phyloP scores from a whole-genome alignment of 257 asterid genomes.

The Ophiorrhiza pumila region DNA sequence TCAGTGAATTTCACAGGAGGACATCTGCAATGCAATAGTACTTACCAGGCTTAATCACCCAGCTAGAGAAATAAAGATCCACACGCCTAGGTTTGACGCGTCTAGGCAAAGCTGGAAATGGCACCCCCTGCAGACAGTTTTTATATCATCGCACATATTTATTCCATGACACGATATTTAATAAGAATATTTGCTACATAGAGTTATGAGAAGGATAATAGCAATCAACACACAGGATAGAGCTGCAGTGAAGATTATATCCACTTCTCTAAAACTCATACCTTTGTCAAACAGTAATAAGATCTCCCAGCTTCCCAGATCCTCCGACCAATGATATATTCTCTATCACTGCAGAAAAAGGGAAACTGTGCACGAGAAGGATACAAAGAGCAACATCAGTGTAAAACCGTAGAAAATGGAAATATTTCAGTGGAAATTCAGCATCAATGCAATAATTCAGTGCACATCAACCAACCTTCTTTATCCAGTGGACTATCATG shows the following conservation, averaged over 20 bases:
- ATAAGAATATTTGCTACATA: background rate
- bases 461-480: conserved; percentile 57
- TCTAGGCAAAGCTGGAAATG: conserved; percentile 62
- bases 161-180: background rate
- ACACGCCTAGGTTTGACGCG: conserved; percentile 91
- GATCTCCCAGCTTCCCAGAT: conserved; percentile 74
- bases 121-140: conserved; percentile 60
- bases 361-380: conserved; percentile 64
- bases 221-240: background rate
- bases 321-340: conserved; percentile 73
- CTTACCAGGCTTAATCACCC: conserved; percentile 72
- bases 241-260: background rate
- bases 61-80: conserved; percentile 86
- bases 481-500: conserved; percentile 81
- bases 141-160: background rate
- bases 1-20: background rate
- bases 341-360: conserved; percentile 88
- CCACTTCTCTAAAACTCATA: conserved; percentile 9
- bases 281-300: conserved; percentile 73
- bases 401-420: conserved; percentile 15
- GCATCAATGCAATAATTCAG: background rate
- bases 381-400: conserved; percentile 10
- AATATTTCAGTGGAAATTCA: too few species aligned
- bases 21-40: background rate
- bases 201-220: background rate